Conservation (phyloP, 164 flowering plant species). For the Amborella trichopoda region DNA sequence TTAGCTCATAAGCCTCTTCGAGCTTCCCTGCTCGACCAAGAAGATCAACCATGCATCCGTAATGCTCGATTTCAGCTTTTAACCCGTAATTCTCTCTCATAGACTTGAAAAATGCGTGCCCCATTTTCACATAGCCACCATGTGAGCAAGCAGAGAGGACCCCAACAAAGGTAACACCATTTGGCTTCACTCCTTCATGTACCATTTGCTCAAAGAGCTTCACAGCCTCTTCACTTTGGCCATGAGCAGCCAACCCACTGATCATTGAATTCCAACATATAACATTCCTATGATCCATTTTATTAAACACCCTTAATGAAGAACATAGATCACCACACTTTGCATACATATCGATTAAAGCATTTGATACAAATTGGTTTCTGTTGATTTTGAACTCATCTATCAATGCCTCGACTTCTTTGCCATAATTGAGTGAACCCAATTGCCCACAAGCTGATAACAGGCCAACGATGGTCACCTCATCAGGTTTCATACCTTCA, state of each 20-base stretch:
- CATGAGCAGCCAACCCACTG: conserved; percentile 53
- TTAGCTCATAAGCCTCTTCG: conserved; percentile 42
- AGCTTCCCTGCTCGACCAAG: conserved; percentile 61
- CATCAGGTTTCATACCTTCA: conserved; percentile 62
- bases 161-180: conserved; percentile 40
- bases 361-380: conserved; percentile 56
- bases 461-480: conserved; percentile 37
- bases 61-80: conserved; percentile 36
- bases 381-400: conserved; percentile 20
- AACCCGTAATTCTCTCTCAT: conserved; percentile 42
- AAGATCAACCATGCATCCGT: conserved; percentile 66
- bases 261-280: conserved; percentile 80
- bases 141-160: conserved; percentile 70
- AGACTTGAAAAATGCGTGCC: conserved; percentile 37
- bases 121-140: conserved; percentile 52
- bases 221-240: conserved; percentile 40
- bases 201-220: conserved; percentile 51
- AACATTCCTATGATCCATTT: conserved; percentile 20
- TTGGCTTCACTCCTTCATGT: conserved; percentile 30
- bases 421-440: conserved; percentile 48
- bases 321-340: conserved; percentile 56
- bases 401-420: conserved; percentile 35
- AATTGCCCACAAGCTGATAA: conserved; percentile 69
- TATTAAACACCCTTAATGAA: conserved; percentile 43
- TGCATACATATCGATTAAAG: conserved; percentile 75